Conservation (phyloP, 176 grass and related monocot species). For the Musa itinerans region DNA sequence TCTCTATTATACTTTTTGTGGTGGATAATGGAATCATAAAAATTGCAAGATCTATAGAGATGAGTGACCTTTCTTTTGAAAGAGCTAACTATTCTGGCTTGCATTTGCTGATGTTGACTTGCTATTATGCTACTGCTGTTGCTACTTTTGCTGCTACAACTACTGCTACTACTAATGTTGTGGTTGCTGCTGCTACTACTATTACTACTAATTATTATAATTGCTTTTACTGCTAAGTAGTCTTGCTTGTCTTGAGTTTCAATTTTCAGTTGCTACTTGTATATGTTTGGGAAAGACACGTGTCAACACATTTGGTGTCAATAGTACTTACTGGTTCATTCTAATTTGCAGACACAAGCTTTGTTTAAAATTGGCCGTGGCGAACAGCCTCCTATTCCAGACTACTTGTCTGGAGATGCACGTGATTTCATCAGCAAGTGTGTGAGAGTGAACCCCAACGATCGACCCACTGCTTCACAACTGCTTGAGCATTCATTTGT, state of each 20-base stretch:
- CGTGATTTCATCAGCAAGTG: constrained; percentile 67
- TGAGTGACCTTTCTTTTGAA: no score
- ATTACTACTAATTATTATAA: no score
- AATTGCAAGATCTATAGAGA: no score
- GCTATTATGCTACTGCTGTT: no score
- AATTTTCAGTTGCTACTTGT: not conserved
- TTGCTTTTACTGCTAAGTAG: no score
- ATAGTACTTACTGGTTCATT: not conserved
- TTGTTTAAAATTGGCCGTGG: constrained; percentile 55
- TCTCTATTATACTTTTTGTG: no score
- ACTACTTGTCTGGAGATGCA: constrained; percentile 39
- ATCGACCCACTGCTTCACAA: constrained; percentile 48
- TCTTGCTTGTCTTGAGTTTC: not conserved
- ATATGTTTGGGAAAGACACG: not conserved
- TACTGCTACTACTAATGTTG: no score
- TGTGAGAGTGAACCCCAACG: constrained; percentile 48
- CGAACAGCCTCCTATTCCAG: constrained; percentile 45
- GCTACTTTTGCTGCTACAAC: no score
- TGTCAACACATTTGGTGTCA: not conserved
- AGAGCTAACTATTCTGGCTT: no score
- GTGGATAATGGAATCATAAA: no score
- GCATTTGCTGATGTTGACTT: no score
- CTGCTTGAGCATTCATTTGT: constrained; percentile 67
- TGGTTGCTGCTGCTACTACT: no score
- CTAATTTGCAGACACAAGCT: constrained; percentile 63